A percentile compares a stretch with the other conserved stretches of the same genome.
These are phyloP conservation scores for Cladochytrium replicatum DNA, from an alignment of 192 early-diverging fungal species.

Conservation along the genomic window DNA sequence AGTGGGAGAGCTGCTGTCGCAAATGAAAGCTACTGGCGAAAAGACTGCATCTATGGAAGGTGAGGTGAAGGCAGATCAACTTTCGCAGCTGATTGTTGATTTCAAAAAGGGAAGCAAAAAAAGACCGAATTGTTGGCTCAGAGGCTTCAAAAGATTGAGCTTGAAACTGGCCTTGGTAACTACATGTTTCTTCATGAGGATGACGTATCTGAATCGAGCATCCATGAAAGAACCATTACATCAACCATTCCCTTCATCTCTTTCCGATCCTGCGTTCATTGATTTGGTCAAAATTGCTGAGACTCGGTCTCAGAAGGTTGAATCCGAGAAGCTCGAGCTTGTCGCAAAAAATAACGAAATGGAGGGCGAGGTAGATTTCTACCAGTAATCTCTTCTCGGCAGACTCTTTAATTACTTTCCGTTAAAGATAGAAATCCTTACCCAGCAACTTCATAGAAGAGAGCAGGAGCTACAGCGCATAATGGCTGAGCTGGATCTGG, in stretches of 20 bases:
- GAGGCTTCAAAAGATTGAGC: slow-evolving; percentile 44
- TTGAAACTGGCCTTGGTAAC: slow-evolving; percentile 41
- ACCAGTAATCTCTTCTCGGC: slow-evolving; percentile 1
- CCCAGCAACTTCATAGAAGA: slow-evolving; percentile 29
- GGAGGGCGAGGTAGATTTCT: slow-evolving; percentile 23
- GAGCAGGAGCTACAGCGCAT: slow-evolving; percentile 42
- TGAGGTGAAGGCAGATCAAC: no score
- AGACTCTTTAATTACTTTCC: slow-evolving; percentile 9
- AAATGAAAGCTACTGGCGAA: slow-evolving; percentile 9
- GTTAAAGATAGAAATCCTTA: slow-evolving; percentile 21
- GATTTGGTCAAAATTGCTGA: slow-evolving; percentile 29
- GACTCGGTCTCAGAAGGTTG: slow-evolving; percentile 16
- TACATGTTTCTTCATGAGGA: not conserved
- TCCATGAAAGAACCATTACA: slow-evolving; percentile 23
- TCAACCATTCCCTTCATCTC: slow-evolving; percentile 6
- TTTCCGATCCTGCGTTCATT: slow-evolving; percentile 27
- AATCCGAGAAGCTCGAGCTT: slow-evolving; percentile 15
- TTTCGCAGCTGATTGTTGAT: no score
- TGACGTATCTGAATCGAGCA: not conserved
- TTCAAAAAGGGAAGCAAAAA: no score
- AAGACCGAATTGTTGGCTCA: slow-evolving; percentile 30
- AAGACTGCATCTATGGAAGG: not conserved
- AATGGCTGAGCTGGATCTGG: slow-evolving; percentile 34
- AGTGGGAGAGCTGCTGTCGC: slow-evolving; percentile 27
- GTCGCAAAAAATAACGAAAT: slow-evolving; percentile 27